Percentiles rank a stretch among this genome's conserved stretches.
Conservation (phyloP, 306 rosid genomes). For the Vachellia pachyceras region DNA sequence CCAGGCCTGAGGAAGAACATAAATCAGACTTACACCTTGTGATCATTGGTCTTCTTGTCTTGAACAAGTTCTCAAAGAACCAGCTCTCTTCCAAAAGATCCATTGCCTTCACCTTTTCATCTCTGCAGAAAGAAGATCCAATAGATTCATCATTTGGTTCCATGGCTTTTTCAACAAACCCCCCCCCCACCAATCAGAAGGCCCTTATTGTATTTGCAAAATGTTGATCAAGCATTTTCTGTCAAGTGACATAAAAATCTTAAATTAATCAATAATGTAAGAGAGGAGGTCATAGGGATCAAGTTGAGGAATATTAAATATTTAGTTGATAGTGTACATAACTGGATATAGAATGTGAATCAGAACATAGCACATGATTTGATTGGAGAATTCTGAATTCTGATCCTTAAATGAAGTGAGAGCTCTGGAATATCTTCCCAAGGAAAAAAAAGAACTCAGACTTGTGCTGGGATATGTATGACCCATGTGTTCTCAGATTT, state of each 20-base stretch:
- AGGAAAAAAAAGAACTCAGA: background rate
- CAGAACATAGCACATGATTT: background rate
- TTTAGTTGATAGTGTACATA: background rate
- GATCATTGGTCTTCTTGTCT: constrained; percentile 54
- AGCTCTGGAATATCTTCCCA: constrained; percentile 3
- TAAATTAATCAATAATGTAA: background rate
- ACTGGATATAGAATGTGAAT: background rate
- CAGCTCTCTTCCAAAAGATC: constrained; percentile 83
- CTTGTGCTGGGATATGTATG: constrained; percentile 43
- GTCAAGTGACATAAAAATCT: background rate
- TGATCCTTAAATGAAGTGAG: background rate
- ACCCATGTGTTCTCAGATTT: constrained; percentile 47
- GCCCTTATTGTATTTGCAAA: background rate
- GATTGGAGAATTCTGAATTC: background rate
- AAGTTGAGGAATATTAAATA: background rate
- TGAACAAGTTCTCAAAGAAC: constrained; percentile 76
- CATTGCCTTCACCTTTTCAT: constrained; percentile 54
- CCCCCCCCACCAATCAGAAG: no score
- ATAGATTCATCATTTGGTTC: constrained; percentile 46
- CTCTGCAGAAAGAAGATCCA: constrained; percentile 53
- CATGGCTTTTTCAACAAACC: constrained; percentile 51
- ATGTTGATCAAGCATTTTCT: background rate
- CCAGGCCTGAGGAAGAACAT: constrained; percentile 48
- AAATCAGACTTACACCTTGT: constrained; percentile 71
- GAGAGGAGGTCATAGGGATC: background rate